Conservation (phyloP, 2,329 filamentous ascomycete species). For the Thelonectria blattea region DNA sequence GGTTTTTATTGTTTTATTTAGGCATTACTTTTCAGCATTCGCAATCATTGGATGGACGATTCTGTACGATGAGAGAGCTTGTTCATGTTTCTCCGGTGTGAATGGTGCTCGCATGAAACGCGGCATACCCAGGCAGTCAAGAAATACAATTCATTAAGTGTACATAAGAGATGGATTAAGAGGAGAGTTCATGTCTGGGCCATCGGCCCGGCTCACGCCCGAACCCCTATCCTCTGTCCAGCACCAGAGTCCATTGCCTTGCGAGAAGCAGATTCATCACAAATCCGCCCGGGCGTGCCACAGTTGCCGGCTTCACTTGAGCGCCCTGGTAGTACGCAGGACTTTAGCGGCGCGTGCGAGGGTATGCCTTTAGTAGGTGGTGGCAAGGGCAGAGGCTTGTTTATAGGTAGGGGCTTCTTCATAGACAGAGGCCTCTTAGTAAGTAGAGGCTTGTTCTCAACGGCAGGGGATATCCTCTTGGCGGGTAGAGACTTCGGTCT, state of each 20-base stretch:
- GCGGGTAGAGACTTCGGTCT: too few relatives aligned
- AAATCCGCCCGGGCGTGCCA: background rate
- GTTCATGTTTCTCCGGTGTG: slow-evolving; percentile 14
- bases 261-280: background rate
- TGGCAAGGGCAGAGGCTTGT: too few relatives aligned
- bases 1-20: slow-evolving; percentile 26
- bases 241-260: background rate
- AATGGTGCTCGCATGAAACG: slow-evolving; percentile 21
- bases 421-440: too few relatives aligned
- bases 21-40: slow-evolving; percentile 25
- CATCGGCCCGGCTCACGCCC: background rate
- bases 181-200: background rate
- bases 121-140: slow-evolving; percentile 16
- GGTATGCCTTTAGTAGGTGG: too few relatives aligned
- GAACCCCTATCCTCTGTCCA: background rate
- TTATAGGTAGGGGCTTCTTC: too few relatives aligned
- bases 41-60: slow-evolving; percentile 18
- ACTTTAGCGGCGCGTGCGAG: too few relatives aligned
- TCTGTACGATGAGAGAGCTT: slow-evolving; percentile 16
- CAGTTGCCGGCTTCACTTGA: too few relatives aligned
- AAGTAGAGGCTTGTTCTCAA: too few relatives aligned
- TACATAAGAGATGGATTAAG: background rate
- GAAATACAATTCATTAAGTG: background rate
- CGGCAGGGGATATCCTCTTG: too few relatives aligned
- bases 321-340: too few relatives aligned